Percentiles rank a stretch among this genome's conserved stretches.
Conservation (phyloP, 495 filamentous ascomycete species). For the Aspergillus heteromorphus region DNA sequence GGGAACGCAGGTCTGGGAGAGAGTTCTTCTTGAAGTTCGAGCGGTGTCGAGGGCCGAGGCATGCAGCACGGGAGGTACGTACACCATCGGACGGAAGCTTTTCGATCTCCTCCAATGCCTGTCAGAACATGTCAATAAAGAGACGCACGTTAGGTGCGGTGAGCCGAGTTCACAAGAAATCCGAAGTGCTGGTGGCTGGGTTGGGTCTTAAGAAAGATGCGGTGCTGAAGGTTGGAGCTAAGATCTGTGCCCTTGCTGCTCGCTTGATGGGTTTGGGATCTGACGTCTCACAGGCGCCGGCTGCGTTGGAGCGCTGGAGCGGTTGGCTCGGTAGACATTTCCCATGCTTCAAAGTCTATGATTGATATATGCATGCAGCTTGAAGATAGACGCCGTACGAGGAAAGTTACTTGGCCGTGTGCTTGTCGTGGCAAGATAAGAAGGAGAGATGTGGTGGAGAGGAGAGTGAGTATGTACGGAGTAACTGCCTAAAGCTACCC, state of each 20-base stretch:
- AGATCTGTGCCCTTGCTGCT: constrained; percentile 9
- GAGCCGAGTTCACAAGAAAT: constrained; percentile 4
- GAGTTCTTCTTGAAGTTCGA: not conserved
- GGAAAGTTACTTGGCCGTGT: not conserved
- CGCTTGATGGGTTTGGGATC: not conserved
- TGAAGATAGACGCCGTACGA: not conserved
- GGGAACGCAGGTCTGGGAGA: not conserved
- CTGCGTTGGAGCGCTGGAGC: not conserved
- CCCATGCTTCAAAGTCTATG: constrained; percentile 4
- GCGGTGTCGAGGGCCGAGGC: not conserved
- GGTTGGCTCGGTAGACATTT: not conserved
- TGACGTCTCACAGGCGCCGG: constrained; percentile 15
- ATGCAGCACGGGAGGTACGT: not conserved
- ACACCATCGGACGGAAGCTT: not conserved
- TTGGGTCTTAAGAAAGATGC: not conserved
- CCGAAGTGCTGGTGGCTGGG: not conserved
- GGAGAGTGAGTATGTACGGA: too few relatives aligned
- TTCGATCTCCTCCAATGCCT: not conserved
- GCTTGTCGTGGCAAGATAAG: not conserved
- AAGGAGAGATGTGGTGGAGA: too few relatives aligned
- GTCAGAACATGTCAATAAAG: constrained; percentile 7
- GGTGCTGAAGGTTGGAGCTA: constrained; percentile 3
- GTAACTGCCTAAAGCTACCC: too few relatives aligned
- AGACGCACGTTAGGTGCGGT: constrained; percentile 13
- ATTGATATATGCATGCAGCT: constrained; percentile 12